Base-by-base conservation (phyloP, 371 early-diverging fungal species). In the Basidiobolus meristosporus region DNA sequence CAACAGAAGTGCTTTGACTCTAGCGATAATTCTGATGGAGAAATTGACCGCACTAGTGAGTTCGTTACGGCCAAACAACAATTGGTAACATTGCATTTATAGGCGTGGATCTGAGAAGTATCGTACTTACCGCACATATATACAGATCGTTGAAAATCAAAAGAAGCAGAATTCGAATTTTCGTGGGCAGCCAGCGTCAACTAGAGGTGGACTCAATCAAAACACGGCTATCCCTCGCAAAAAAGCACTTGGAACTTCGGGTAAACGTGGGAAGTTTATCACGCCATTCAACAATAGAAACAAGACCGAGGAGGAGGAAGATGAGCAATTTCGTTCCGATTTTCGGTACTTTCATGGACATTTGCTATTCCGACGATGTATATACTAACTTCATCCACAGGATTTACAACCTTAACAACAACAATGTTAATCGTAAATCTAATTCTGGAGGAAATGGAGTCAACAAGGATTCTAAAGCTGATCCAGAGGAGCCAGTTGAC, bases 401-500 rank as follows among this genome's bases (percentile, higher is more conserved):
- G 2, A 43, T 22, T 32, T 22, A 1, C 4, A 38, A 16, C 7
- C 38, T 19, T 38, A 38, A 33, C 16, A 20, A 29, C n/a, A n/a
- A n/a, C n/a, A n/a, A n/a, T n/a, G n/a, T n/a, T n/a, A n/a, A n/a
- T n/a, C n/a, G n/a, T n/a, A n/a, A n/a, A n/a, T n/a, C n/a, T n/a
- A n/a, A n/a, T n/a, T n/a, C n/a, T n/a, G n/a, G n/a, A n/a, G n/a
- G n/a, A n/a, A n/a, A n/a, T n/a, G n/a, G n/a, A n/a, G n/a, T n/a
- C n/a, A 10, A 38, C 2, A 44, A 36, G 23, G 21, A 33, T 32
- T 14, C 36, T 29, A 20, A 31, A 4, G 42, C 28, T 28, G 47
- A 45, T 11, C 22, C 31, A 5, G 53, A 48, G 5, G 60, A 57
- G 33, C 51, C 42, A 11, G 45, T 56, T 0, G 73, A 70, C 41